phyloP scores from a whole-genome alignment of 2,329 filamentous ascomycete species.

The Pseudogymnoascus sp. region DNA sequence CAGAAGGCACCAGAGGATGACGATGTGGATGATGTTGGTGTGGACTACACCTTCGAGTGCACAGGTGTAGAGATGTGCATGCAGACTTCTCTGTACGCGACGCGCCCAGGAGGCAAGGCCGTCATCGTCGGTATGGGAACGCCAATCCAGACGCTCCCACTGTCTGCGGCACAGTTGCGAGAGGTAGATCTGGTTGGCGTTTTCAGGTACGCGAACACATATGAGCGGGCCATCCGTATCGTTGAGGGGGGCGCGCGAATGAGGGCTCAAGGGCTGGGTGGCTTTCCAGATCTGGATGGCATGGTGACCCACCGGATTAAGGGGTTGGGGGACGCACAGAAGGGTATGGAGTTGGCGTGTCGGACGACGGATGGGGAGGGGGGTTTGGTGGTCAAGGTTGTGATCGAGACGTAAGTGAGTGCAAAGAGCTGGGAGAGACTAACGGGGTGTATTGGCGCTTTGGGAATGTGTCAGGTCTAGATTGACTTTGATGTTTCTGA shows the following conservation, averaged over 20 bases:
- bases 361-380: conserved; percentile 58
- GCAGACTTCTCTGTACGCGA: conserved; percentile 62
- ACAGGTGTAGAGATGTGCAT: conserved; percentile 72
- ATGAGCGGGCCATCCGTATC: conserved; percentile 66
- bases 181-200: conserved; percentile 80
- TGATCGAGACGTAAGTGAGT: not conserved
- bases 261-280: conserved; percentile 70
- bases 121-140: conserved; percentile 89
- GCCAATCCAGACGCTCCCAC: conserved; percentile 79
- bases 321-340: conserved; percentile 79
- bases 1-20: conserved; percentile 57
- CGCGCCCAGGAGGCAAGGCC: conserved; percentile 67
- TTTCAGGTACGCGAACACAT: conserved; percentile 83
- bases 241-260: conserved; percentile 60
- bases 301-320: conserved; percentile 74
- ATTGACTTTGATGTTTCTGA: not conserved
- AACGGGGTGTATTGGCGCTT: not conserved
- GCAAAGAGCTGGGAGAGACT: not conserved
- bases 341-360: conserved; percentile 67
- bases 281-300: conserved; percentile 52
- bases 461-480: not conserved
- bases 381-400: conserved; percentile 30
- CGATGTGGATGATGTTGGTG: conserved; percentile 61
- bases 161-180: conserved; percentile 82
- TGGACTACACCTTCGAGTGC: conserved; percentile 56